Conservation (phyloP, 139 green algal species). For the Pleodorina starrii region DNA sequence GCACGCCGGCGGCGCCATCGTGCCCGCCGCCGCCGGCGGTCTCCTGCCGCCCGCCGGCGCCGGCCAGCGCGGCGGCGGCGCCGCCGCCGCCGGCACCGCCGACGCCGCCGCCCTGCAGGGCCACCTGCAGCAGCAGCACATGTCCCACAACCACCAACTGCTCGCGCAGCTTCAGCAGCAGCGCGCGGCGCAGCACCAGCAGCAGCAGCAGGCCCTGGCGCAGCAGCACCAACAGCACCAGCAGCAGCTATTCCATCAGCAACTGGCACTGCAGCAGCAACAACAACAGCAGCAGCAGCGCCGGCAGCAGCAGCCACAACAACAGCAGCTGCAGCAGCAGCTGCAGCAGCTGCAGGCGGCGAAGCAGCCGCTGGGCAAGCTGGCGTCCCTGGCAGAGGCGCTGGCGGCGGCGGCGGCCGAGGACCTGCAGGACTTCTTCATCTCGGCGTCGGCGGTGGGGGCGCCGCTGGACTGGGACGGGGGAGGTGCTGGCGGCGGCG, state of each 20-base stretch:
- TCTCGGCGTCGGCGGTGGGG: constrained; percentile 7
- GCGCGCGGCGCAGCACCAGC: not conserved
- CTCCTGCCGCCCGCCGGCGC: not conserved
- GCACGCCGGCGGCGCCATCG: not conserved
- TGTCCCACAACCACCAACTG: not conserved
- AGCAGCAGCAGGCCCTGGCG: not conserved
- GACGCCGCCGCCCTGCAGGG: not conserved
- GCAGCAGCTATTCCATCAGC: not conserved
- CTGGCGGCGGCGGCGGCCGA: not conserved
- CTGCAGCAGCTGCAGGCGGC: not conserved
- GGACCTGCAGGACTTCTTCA: not conserved
- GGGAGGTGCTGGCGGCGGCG: no score
- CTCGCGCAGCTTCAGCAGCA: constrained; percentile 1
- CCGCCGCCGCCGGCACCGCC: not conserved
- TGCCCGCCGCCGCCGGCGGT: not conserved
- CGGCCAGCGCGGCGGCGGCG: not conserved
- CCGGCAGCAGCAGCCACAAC: not conserved
- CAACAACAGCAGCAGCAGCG: not conserved
- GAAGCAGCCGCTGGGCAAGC: not conserved
- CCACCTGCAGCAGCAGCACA: constrained; percentile 17
- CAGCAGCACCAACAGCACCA: constrained; percentile 12
- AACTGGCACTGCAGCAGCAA: not conserved
- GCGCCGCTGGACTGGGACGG: constrained; percentile 26
- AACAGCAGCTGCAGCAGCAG: not conserved
- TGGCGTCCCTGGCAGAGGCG: not conserved